These are phyloP conservation scores for Aspergillus sp. DNA, from an alignment of 2,329 filamentous ascomycete species.

Conservation along the genomic window DNA sequence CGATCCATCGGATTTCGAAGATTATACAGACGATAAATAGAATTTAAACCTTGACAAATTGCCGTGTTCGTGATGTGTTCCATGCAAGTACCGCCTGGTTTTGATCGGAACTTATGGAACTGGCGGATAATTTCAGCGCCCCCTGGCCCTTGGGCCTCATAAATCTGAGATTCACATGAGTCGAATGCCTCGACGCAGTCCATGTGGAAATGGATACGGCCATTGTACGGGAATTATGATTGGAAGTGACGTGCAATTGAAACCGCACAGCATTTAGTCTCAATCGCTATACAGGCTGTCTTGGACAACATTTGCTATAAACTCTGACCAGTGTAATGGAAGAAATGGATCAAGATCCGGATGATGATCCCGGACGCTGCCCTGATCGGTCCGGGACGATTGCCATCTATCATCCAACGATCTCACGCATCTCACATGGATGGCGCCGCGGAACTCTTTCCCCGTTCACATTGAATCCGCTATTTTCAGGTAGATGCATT, in stretches of 20 bases:
- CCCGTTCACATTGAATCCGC: neutral
- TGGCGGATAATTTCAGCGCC: neutral
- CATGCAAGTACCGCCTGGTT: neutral
- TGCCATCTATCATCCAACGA: neutral
- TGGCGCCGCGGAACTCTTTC: neutral
- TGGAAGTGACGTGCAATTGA: too few relatives aligned
- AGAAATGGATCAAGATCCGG: neutral
- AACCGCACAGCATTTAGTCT: too few relatives aligned
- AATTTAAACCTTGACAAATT: neutral
- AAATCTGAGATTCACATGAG: neutral
- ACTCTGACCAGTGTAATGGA: neutral
- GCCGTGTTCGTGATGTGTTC: neutral
- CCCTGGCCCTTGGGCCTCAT: neutral
- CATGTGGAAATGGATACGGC: too few relatives aligned
- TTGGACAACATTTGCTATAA: too few relatives aligned
- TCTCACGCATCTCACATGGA: neutral
- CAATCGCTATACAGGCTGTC: too few relatives aligned
- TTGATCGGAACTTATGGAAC: neutral
- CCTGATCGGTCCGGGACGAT: neutral
- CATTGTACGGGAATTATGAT: too few relatives aligned
- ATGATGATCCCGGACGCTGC: neutral
- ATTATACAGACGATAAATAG: neutral
- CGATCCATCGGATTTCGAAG: neutral
- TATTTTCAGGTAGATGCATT: neutral
- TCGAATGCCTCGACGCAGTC: too few relatives aligned